These are phyloP conservation scores for Avena atlantica DNA, from an alignment of 176 grass and related monocot genomes.

Conservation along the genomic window DNA sequence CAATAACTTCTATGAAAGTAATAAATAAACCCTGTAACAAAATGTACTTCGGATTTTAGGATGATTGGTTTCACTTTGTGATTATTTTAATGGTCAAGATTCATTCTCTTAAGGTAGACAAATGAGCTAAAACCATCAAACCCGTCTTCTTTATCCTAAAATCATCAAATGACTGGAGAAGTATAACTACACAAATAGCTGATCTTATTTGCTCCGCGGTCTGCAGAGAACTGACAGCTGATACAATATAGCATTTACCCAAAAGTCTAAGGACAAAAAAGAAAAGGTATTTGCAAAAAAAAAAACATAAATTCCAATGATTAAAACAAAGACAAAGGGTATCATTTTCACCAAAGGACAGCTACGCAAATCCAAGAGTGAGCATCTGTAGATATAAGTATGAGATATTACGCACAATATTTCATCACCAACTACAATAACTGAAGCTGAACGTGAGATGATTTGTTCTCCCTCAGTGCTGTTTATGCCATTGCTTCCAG, in stretches of 20 bases:
- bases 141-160: not conserved
- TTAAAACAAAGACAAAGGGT: not conserved
- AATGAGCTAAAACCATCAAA: not conserved
- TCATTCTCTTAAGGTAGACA: not conserved
- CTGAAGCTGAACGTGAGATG: slow-evolving; percentile 64
- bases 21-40: slow-evolving; percentile 6
- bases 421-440: slow-evolving; percentile 87
- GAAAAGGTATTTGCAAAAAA: not conserved
- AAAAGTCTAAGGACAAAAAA: slow-evolving; percentile 26
- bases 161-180: slow-evolving; percentile 23
- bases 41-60: slow-evolving; percentile 14
- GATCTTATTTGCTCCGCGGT: slow-evolving; percentile 7
- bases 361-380: slow-evolving; percentile 32
- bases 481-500: slow-evolving; percentile 65
- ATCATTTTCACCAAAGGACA: slow-evolving; percentile 21
- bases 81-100: slow-evolving; percentile 14
- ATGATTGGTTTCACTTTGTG: slow-evolving; percentile 22
- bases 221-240: not conserved
- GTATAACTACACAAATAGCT: slow-evolving; percentile 20
- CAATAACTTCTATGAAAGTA: not conserved
- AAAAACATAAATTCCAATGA: not conserved
- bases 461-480: slow-evolving; percentile 42
- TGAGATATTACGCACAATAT: slow-evolving; percentile 82
- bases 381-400: slow-evolving; percentile 28
- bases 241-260: slow-evolving; percentile 35